Percentiles rank a stretch among this genome's conserved stretches.
These are phyloP conservation scores for Clitoria ternatea DNA, from an alignment of 306 rosid species.

Conservation along the genomic window DNA sequence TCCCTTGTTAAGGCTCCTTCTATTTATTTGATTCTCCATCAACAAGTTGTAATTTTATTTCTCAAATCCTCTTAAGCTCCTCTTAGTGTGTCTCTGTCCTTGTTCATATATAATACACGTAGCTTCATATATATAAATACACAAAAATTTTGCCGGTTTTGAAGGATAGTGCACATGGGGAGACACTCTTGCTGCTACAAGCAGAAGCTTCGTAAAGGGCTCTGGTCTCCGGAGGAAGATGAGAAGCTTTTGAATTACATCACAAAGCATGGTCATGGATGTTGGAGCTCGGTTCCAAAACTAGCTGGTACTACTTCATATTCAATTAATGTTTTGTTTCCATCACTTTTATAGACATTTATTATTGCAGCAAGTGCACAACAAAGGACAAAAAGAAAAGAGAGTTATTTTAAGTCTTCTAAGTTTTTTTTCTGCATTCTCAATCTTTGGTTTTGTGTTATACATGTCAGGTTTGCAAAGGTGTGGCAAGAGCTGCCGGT, in stretches of 20 bases:
- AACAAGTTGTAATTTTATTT: constrained; percentile 60
- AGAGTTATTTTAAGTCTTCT: not conserved
- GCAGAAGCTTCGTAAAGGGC: constrained; percentile 96
- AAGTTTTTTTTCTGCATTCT: not conserved
- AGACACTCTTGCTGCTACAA: constrained; percentile 96
- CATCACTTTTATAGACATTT: not conserved
- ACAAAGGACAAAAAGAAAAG: not conserved
- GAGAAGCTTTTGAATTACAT: constrained; percentile 87
- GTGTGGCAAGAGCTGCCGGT: constrained; percentile 94
- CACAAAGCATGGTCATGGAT: constrained; percentile 93
- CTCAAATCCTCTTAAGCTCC: constrained; percentile 19
- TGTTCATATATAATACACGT: constrained; percentile 15
- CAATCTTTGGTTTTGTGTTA: not conserved
- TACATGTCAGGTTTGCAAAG: constrained; percentile 66
- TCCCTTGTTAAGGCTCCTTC: constrained; percentile 39
- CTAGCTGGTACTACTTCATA: constrained; percentile 58
- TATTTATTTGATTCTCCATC: constrained; percentile 49
- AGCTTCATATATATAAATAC: not conserved
- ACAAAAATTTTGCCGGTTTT: constrained; percentile 23
- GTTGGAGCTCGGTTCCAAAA: constrained; percentile 98
- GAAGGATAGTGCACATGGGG: constrained; percentile 60
- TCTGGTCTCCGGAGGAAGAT: constrained; percentile 99
- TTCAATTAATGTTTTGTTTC: not conserved
- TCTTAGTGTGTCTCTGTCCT: not conserved
- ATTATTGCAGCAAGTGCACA: not conserved